These are phyloP conservation scores for Dryas integrifolia DNA, from an alignment of 331 rosid species.

Conservation along the genomic window DNA sequence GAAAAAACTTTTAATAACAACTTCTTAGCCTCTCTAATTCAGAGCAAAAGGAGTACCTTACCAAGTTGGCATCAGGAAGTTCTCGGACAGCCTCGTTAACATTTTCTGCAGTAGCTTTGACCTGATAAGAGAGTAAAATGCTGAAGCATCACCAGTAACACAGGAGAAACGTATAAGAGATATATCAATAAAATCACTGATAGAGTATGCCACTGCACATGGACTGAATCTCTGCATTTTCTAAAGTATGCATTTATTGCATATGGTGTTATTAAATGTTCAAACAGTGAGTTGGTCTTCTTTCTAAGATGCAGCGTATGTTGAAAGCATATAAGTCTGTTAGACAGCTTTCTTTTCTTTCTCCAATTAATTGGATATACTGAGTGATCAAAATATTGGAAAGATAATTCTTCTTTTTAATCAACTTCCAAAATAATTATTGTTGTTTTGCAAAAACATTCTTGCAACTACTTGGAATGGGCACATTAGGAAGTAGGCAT, in stretches of 20 bases:
- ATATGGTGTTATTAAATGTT: not conserved
- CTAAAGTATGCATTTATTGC: not conserved
- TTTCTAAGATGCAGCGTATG: not conserved
- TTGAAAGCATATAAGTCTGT: not conserved
- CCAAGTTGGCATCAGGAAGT: conserved; percentile 99
- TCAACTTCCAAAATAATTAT: not conserved
- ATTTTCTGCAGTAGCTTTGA: conserved; percentile 81
- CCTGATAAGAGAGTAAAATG: conserved; percentile 45
- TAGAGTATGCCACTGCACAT: not conserved
- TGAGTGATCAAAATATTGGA: not conserved
- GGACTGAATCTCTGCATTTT: conserved; percentile 2
- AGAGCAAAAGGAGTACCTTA: conserved; percentile 61
- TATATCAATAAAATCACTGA: not conserved
- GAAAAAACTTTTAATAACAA: not conserved
- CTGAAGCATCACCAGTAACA: conserved; percentile 19
- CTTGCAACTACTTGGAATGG: not conserved
- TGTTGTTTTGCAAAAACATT: not conserved
- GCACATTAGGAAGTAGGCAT: not conserved
- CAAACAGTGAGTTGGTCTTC: not conserved
- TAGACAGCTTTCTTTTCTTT: not conserved
- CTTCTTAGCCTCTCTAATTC: conserved; percentile 18
- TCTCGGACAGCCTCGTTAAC: conserved; percentile 89
- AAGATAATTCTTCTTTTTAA: not conserved
- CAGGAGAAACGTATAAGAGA: not conserved
- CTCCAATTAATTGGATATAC: not conserved